Percentiles rank a stretch among this genome's conserved stretches.
Conservation (phyloP, 78 protist species). For the Dictyostelium firmibasis region DNA sequence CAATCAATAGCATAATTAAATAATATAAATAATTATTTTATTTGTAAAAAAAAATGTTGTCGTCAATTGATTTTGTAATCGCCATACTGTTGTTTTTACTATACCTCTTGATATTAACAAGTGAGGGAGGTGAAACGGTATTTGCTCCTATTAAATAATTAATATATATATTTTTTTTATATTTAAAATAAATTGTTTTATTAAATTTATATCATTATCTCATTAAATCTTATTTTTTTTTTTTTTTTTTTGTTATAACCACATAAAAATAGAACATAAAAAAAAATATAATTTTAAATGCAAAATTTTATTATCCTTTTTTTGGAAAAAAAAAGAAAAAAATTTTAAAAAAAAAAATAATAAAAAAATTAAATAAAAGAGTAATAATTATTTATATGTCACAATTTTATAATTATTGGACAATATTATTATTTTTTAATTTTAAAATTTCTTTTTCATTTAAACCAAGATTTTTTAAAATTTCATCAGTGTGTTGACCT, state of each 20-base stretch:
- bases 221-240: too few species aligned
- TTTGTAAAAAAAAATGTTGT: background rate
- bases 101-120: background rate
- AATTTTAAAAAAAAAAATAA: background rate
- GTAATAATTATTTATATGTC: background rate
- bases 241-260: too few species aligned
- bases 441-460: background rate
- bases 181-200: background rate
- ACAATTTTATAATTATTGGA: background rate
- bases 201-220: too few species aligned
- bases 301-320: too few species aligned
- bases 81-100: background rate
- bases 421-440: slow-evolving; percentile 13
- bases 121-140: background rate
- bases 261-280: too few species aligned
- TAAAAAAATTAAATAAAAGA: too few species aligned
- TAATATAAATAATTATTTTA: background rate
- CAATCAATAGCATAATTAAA: background rate
- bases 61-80: background rate
- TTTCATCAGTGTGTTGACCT: slow-evolving; percentile 58
- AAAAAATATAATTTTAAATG: too few species aligned
- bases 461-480: background rate
- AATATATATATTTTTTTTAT: background rate
- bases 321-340: too few species aligned
- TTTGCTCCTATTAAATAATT: too few species aligned